Percentiles rank a stretch among this genome's conserved stretches.
Evolutionary conservation across 176 grass and related monocot genomes (phyloP).

Genomic region (Oryza punctata): DNA sequence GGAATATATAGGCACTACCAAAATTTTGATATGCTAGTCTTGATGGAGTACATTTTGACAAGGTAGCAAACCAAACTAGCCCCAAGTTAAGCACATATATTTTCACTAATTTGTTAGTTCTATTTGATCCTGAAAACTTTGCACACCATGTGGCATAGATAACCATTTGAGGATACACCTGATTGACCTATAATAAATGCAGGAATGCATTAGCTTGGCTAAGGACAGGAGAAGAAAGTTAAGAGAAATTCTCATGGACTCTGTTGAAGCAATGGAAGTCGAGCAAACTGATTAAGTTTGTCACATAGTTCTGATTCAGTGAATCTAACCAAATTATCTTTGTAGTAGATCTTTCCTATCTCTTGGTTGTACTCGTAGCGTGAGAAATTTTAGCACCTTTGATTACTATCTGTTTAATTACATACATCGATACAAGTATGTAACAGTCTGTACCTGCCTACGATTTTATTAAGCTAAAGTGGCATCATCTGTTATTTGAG

Average conservation of each 20-base stretch:
- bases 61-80: not conserved
- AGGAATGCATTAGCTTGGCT: slow-evolving; percentile 66
- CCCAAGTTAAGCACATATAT: not conserved
- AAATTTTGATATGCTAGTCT: not conserved
- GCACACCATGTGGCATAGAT: not conserved
- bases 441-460: not conserved
- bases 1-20: not conserved
- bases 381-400: not conserved
- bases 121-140: not conserved
- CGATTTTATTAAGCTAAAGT: not conserved
- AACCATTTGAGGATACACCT: not conserved
- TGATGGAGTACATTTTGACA: not conserved
- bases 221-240: slow-evolving; percentile 59
- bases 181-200: slow-evolving; percentile 12
- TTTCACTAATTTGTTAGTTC: not conserved
- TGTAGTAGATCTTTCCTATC: not conserved
- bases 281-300: slow-evolving; percentile 48
- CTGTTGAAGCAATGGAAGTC: slow-evolving; percentile 64
- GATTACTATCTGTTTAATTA: slow-evolving; percentile 1
- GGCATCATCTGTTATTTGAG: not conserved
- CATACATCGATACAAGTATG: not conserved
- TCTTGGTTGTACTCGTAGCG: not conserved
- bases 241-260: slow-evolving; percentile 56
- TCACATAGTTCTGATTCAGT: slow-evolving; percentile 32
- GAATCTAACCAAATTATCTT: slow-evolving; percentile 13